Conservation (phyloP, 805 yeast genomes). For the Clavispora carvajalis region DNA sequence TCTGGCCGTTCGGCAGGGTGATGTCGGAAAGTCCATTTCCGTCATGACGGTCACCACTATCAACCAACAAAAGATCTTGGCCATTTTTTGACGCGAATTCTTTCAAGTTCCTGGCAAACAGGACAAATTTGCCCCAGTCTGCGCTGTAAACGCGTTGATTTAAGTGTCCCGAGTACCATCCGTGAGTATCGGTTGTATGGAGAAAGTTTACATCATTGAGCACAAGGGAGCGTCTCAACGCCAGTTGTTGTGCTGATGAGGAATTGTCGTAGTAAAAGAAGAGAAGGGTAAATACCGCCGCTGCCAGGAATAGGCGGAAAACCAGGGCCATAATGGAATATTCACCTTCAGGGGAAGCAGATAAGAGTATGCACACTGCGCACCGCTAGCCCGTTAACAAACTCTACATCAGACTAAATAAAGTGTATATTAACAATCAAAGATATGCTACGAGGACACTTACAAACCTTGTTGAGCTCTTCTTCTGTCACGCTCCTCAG, state of each 20-base stretch:
- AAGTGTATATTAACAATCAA: slow-evolving; percentile 2
- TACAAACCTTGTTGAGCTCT: slow-evolving; percentile 59
- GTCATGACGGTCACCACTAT: slow-evolving; percentile 91
- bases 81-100: slow-evolving; percentile 37
- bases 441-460: slow-evolving; percentile 29
- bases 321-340: background rate
- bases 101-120: slow-evolving; percentile 55
- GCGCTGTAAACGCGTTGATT: slow-evolving; percentile 73
- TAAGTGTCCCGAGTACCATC: slow-evolving; percentile 90
- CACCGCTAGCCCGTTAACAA: no score
- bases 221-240: slow-evolving; percentile 1
- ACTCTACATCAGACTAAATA: background rate
- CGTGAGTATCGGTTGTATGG: slow-evolving; percentile 97
- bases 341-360: no score
- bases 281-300: background rate
- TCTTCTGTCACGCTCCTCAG: slow-evolving; percentile 98
- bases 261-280: background rate
- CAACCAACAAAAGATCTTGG: slow-evolving; percentile 69
- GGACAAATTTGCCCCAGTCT: slow-evolving; percentile 88
- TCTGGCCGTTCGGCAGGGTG: slow-evolving; percentile 64
- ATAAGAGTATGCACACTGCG: no score
- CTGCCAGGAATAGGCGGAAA: background rate
- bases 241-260: background rate
- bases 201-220: slow-evolving; percentile 65
- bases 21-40: slow-evolving; percentile 89